Percentiles rank a stretch among this genome's conserved stretches.
These are phyloP conservation scores for Diaporthe sp. DNA, from an alignment of 2,329 filamentous ascomycete species.

Conservation along the genomic window DNA sequence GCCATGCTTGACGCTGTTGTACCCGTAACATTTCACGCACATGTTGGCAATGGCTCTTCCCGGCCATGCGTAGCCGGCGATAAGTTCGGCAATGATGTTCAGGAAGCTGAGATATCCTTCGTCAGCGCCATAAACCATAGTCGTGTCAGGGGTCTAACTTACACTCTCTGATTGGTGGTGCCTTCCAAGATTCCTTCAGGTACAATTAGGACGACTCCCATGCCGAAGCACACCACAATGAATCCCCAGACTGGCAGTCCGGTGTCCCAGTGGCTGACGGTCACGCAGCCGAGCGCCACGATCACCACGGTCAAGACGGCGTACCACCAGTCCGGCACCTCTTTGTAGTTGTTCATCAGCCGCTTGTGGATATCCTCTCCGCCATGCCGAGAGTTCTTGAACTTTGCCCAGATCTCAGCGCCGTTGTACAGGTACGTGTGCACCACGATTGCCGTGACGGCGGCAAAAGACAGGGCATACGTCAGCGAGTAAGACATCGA, in stretches of 20 bases:
- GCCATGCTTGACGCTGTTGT: conserved; percentile 51
- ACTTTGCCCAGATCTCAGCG: conserved; percentile 50
- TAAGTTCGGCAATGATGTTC: conserved; percentile 52
- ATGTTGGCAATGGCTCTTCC: conserved; percentile 50
- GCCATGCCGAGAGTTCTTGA: conserved; percentile 47
- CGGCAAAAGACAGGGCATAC: conserved; percentile 53
- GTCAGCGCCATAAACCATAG: not conserved
- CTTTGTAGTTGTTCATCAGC: conserved; percentile 53
- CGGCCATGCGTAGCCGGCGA: conserved; percentile 50
- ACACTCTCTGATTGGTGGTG: conserved; percentile 48
- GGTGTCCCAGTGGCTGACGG: conserved; percentile 45
- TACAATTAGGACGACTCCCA: conserved; percentile 45
- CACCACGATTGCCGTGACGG: conserved; percentile 50
- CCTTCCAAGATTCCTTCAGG: conserved; percentile 46
- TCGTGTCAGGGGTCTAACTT: not conserved
- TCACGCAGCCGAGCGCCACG: conserved; percentile 51
- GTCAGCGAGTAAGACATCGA: conserved; percentile 52
- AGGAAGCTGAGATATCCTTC: conserved; percentile 43
- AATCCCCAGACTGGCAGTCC: conserved; percentile 49
- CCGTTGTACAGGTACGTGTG: conserved; percentile 53
- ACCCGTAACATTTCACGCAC: conserved; percentile 52
- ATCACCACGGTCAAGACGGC: conserved; percentile 49
- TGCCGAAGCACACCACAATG: conserved; percentile 46
- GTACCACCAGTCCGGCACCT: conserved; percentile 58
- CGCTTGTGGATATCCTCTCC: conserved; percentile 54